phyloP scores from a whole-genome alignment of 108 stramenopile genomes.

The Chaetoceros muelleri region DNA sequence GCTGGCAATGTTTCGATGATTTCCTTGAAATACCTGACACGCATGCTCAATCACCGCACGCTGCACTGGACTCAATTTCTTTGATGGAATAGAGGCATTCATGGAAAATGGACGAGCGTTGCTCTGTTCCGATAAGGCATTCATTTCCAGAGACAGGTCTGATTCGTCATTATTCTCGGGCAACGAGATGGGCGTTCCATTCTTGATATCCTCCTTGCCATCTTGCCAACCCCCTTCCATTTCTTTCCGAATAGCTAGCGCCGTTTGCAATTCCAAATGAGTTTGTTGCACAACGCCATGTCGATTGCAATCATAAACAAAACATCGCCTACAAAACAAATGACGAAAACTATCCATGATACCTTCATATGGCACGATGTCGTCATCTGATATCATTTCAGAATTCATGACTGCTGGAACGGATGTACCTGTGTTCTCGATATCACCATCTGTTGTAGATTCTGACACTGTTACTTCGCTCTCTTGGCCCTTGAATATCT shows the following conservation, averaged over 20 bases:
- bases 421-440: too few relatives aligned
- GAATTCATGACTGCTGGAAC: too few relatives aligned
- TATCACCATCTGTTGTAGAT: too few relatives aligned
- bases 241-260: conserved; percentile 32
- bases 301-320: conserved; percentile 50
- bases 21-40: conserved; percentile 31
- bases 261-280: conserved; percentile 22
- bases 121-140: conserved; percentile 3
- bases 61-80: background rate
- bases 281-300: conserved; percentile 37
- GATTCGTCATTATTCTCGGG: background rate
- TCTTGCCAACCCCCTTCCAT: conserved; percentile 37
- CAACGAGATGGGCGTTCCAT: background rate
- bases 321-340: conserved; percentile 59
- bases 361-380: conserved; percentile 31
- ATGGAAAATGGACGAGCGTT: background rate
- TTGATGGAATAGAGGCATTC: too few relatives aligned
- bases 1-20: conserved; percentile 25
- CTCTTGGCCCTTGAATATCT: too few relatives aligned
- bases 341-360: conserved; percentile 40
- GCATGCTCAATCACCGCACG: conserved; percentile 23
- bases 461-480: too few relatives aligned
- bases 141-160: too few relatives aligned
- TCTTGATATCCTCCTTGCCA: conserved; percentile 2
- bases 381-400: too few relatives aligned